Base-by-base conservation (phyloP, 2,329 filamentous ascomycete genomes). In the Ophiostoma himal-ulmi region DNA sequence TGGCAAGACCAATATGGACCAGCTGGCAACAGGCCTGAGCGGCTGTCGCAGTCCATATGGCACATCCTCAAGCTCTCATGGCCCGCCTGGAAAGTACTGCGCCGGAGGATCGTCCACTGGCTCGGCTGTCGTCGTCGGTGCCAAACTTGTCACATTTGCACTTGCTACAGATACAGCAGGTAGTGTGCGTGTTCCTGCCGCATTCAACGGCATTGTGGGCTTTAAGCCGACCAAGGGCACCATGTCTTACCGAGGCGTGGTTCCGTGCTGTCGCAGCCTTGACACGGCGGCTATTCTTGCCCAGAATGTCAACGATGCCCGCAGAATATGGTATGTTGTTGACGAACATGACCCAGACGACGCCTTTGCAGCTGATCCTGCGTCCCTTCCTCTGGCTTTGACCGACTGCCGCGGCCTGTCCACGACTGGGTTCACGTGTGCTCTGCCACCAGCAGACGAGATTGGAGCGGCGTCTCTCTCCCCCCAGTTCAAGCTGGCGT, bases 1-100 rank as follows among this genome's bases (percentile, higher is more conserved):
- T 62, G 86, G 86, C 39, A 89, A 88, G 75, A 81, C 81, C 14
- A 85, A 85, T 74, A 81, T 89, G 69, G 87, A 89, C 75, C 86
- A 89, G 76, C 80, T 89, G 4, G 87, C 86, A 2, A 89, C 86
- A 0, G 87, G 87, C 0, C 80, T 89, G 2, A 85, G 83, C 14
- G 87, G 73, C 0, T 70, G 86, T 20, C 85, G 83, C 5, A 87
- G 84, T 1, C 85, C 86, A 0, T 88, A 84, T 72, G 87, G 86
- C 1, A 80, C 80, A 84, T 22, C 22, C 4, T 26, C n/a, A 5
- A 57, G 52, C n/a, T 57, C 52, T 3, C 52, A 57, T 13, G 52
- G 52, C 7, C 52, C 52, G 8, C n/a, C 22, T 4, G 52, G 52
- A 1, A 57, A 26, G 5, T 57, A 57, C 52, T 57, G 52, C 5